Evolutionary conservation across 805 yeast species (phyloP).

Genomic region (Candida berthetii): DNA sequence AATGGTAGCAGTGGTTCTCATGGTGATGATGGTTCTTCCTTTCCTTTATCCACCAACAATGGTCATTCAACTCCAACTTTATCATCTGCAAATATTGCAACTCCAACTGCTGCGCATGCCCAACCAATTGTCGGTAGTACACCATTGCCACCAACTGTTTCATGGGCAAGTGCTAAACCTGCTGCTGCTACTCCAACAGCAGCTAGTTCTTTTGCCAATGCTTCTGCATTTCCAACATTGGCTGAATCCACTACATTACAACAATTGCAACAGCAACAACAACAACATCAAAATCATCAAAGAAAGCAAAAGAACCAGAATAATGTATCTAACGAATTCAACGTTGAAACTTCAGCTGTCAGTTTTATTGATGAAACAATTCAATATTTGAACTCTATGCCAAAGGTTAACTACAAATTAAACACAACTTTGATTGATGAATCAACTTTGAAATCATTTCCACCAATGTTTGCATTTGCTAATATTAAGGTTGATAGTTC

Average conservation of each 20-base stretch:
- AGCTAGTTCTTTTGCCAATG: slow-evolving; percentile 36
- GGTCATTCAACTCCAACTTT: background rate
- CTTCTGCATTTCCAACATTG: slow-evolving; percentile 55
- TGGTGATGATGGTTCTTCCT: too few species aligned
- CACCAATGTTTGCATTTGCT: slow-evolving; percentile 46
- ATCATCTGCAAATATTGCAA: slow-evolving; percentile 4
- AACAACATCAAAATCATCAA: slow-evolving; percentile 20
- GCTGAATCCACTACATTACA: slow-evolving; percentile 35
- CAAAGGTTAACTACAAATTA: slow-evolving; percentile 32
- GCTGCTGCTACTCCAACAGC: slow-evolving; percentile 4
- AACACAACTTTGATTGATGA: slow-evolving; percentile 24
- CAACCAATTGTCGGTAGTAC: slow-evolving; percentile 26
- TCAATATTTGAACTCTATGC: slow-evolving; percentile 31
- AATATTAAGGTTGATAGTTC: slow-evolving; percentile 26
- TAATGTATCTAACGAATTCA: slow-evolving; percentile 17
- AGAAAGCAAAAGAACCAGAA: slow-evolving; percentile 18
- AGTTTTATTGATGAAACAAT: slow-evolving; percentile 43
- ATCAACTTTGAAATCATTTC: slow-evolving; percentile 18
- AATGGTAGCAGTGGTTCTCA: slow-evolving; percentile 1
- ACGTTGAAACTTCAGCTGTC: slow-evolving; percentile 39
- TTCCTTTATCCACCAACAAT: background rate
- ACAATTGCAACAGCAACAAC: slow-evolving; percentile 24
- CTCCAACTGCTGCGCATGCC: slow-evolving; percentile 1
- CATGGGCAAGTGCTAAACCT: slow-evolving; percentile 42
- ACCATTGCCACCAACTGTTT: slow-evolving; percentile 65